Evolutionary conservation across 2,329 filamentous ascomycete species (phyloP), one percentile per base, ranked within the genome.

Genomic region (Ilyonectria destructans): DNA sequence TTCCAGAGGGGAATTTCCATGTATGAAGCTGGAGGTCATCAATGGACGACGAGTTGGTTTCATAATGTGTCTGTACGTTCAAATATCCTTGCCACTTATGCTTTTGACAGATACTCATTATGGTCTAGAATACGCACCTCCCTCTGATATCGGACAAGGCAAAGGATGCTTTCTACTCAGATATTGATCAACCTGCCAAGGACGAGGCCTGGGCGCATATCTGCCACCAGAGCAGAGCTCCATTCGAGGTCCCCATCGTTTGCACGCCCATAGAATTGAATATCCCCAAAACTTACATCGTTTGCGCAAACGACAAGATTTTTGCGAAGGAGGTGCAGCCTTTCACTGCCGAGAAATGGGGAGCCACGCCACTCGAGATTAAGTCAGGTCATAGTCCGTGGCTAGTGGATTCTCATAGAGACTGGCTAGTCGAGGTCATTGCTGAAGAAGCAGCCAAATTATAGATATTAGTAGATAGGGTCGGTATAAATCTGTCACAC

Each of bases 371-470:
- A 3, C 2, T 72, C 6, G 71, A 73, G 19, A 55, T 73, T 0
- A 63, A 70, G 13, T 68, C 69, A 6, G 71, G 71, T 0, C 71
- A 74, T n/a, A 74, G 71, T 6, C 69, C 71, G 2, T 72, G 69
- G 17, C 23, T 73, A 9, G 46, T 63, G 0, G 67, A 72, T 1
- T 40, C 49, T 2, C 64, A 70, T 2, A 35, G 59, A 8, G 48
- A 54, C n/a, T 49, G 64, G 61, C 51, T 73, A 3, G 21, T 63
- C 15, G 56, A 63, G 3, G 29, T 72, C 13, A 31, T 73, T 8
- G 15, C 6, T 33, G 8, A 33, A 33, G 9, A 33, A 33, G 31
- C 31, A 33, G 31, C 31, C 12, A 33, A 33, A 33, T 9, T 12
- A 12, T 33, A 33, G 49, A 52, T 4, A 17, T 35, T 52, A n/a